Evolutionary conservation across 2,329 filamentous ascomycete genomes (phyloP), one percentile per base, ranked within the genome.

Genomic region (Passalora sequoiae): DNA sequence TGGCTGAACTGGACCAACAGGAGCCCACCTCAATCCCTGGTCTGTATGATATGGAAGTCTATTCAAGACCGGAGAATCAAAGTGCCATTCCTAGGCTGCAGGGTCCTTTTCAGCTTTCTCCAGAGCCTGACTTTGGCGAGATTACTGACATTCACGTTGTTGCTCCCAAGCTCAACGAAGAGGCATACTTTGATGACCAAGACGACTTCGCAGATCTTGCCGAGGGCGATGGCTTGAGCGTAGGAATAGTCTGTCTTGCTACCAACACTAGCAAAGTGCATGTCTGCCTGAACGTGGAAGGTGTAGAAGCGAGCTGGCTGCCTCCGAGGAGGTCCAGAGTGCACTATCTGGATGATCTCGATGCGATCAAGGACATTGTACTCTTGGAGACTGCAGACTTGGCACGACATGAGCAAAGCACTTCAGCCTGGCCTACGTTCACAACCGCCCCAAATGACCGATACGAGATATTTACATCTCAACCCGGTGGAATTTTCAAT

Each of bases 261-360:
- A 80, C 76, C 3, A 71, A 69, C 24, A 71, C 69, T 16, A 74
- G 74, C 32, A 69, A 75, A 42, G 67, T 83, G 6, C 75, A 80
- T 50, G 61, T 81, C 22, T 81, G 75, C 48, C 67, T 83, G 20
- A 77, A 83, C 51, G 60, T 81, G 22, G 75, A 81, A 38, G 79
- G 78, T 0, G 71, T 83, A 2, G 72, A 80, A 52, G 79, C 76
- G 6, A 75, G 78, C 54, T 83, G 80, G 80, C 69, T 83, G 6
- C 78, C 79, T 15, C 60, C 64, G 12, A 61, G 62, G 38, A 54
- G 60, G 6, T 52, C 53, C 20, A 42, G 57, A 40, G 44, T 53
- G 6, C 51, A 55, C 16, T 53, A 54, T 6, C 41, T 53, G 10
- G 48, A 59, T 24, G 57, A 62, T 19, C 40, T 44, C 1, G 56